phyloP scores from a whole-genome alignment of 208 protist species.

The Vickermania ingenoplastis region DNA sequence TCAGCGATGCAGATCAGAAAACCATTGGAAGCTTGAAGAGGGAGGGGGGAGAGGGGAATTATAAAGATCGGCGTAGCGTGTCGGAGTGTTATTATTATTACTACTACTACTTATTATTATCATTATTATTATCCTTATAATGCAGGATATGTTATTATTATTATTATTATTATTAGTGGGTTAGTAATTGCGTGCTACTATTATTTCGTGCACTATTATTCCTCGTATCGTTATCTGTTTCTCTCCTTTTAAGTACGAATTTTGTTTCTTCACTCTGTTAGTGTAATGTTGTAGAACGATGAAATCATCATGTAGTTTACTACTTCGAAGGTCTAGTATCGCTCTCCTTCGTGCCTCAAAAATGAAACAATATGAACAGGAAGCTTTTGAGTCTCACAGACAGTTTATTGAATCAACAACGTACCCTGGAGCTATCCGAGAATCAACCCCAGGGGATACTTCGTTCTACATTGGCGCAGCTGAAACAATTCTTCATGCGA shows the following conservation, averaged over 20 bases:
- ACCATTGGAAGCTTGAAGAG: too few relatives aligned
- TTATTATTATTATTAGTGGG: not conserved
- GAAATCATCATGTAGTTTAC: not conserved
- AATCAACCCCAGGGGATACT: slow-evolving; percentile 77
- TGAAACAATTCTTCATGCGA: slow-evolving; percentile 69
- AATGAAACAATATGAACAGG: slow-evolving; percentile 60
- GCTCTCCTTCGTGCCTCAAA: slow-evolving; percentile 19
- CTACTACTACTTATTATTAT: too few relatives aligned
- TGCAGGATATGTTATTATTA: slow-evolving; percentile 1
- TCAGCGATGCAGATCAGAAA: too few relatives aligned
- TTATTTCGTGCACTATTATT: not conserved
- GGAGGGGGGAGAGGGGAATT: too few relatives aligned
- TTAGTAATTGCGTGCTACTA: not conserved
- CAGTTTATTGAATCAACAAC: slow-evolving; percentile 48
- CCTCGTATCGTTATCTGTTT: not conserved
- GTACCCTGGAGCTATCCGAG: slow-evolving; percentile 69
- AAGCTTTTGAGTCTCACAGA: slow-evolving; percentile 60
- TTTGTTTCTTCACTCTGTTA: slow-evolving; percentile 3
- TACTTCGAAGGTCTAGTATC: slow-evolving; percentile 4
- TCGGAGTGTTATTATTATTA: too few relatives aligned
- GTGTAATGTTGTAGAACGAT: not conserved
- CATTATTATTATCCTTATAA: too few relatives aligned
- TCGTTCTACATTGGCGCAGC: slow-evolving; percentile 65
- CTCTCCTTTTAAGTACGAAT: not conserved
- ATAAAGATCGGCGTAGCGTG: too few relatives aligned